phyloP scores from a whole-genome alignment of 2,329 filamentous ascomycete genomes.

The Cordyceps farinosa region DNA sequence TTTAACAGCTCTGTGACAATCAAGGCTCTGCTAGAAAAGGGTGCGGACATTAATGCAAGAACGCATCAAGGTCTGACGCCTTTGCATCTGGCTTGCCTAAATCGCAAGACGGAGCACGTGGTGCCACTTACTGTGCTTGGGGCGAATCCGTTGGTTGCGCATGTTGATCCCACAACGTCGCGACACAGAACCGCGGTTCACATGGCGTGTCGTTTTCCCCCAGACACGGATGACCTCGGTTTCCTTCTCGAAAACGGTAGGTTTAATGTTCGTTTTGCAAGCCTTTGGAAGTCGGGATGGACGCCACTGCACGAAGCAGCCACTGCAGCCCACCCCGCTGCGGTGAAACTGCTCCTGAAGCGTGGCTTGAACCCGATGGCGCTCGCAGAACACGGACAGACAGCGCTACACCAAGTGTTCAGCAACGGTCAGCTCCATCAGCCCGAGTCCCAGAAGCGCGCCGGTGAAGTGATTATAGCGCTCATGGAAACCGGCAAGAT shows the following conservation, averaged over 20 bases:
- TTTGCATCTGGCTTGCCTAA: not conserved
- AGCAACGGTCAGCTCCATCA: no score
- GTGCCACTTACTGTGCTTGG: not conserved
- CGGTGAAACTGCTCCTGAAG: not conserved
- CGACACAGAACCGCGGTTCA: not conserved
- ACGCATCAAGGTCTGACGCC: not conserved
- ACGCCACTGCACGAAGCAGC: slow-evolving; percentile 9
- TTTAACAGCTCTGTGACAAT: not conserved
- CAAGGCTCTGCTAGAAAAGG: not conserved
- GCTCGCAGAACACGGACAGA: not conserved
- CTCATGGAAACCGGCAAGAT: not conserved
- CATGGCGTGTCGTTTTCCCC: not conserved
- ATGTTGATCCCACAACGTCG: not conserved
- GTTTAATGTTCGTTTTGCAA: not conserved
- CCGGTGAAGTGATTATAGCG: not conserved
- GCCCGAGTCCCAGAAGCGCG: not conserved
- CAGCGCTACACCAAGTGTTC: slow-evolving; percentile 3
- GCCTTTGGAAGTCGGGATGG: not conserved
- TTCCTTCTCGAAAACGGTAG: not conserved
- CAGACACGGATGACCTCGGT: not conserved
- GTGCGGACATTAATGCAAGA: not conserved
- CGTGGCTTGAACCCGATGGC: slow-evolving; percentile 1
- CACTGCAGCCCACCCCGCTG: not conserved
- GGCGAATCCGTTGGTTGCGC: not conserved
- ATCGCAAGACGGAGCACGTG: not conserved